A percentile compares a stretch with the other conserved stretches of the same genome.
Evolutionary conservation across 2,329 filamentous ascomycete genomes (phyloP).

Genomic region (Onygenales sp.): DNA sequence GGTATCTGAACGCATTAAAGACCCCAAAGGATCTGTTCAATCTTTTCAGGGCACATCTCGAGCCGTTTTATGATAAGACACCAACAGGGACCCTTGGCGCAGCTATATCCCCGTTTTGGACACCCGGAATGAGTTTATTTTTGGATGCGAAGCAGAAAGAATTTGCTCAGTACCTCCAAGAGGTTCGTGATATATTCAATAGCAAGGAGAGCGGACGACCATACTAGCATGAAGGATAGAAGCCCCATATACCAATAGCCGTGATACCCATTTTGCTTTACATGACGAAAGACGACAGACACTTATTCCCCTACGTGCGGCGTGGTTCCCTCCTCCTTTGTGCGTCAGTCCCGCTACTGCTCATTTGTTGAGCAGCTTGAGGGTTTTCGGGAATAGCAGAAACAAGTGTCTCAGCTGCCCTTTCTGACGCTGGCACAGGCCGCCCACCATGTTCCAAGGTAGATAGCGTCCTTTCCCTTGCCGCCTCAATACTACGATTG

Average conservation of each 20-base stretch:
- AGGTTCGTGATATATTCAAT: slow-evolving; percentile 6
- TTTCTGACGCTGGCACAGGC: background rate
- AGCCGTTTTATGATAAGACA: background rate
- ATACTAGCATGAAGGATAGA: background rate
- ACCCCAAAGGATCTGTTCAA: slow-evolving; percentile 8
- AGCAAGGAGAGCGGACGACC: background rate
- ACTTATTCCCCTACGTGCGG: background rate
- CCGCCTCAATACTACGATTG: background rate
- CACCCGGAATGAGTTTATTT: slow-evolving; percentile 6
- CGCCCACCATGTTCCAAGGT: slow-evolving; percentile 3
- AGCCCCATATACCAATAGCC: background rate
- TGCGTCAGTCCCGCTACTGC: slow-evolving; percentile 1
- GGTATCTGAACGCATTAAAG: slow-evolving; percentile 7
- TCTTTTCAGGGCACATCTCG: slow-evolving; percentile 2
- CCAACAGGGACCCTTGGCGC: background rate
- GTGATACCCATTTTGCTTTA: background rate
- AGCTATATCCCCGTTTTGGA: slow-evolving; percentile 8
- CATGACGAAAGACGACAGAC: background rate
- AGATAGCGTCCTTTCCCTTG: background rate
- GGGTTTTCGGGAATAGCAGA: background rate
- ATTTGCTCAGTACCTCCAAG: slow-evolving; percentile 2
- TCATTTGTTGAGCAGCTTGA: slow-evolving; percentile 1
- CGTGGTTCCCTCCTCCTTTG: background rate
- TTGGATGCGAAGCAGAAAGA: slow-evolving; percentile 4
- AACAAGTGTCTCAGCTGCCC: background rate